A percentile compares a stretch with the other conserved stretches of the same genome.
These are phyloP conservation scores for Fusarium verticillioides DNA, from an alignment of 2,329 filamentous ascomycete species.

Conservation along the genomic window DNA sequence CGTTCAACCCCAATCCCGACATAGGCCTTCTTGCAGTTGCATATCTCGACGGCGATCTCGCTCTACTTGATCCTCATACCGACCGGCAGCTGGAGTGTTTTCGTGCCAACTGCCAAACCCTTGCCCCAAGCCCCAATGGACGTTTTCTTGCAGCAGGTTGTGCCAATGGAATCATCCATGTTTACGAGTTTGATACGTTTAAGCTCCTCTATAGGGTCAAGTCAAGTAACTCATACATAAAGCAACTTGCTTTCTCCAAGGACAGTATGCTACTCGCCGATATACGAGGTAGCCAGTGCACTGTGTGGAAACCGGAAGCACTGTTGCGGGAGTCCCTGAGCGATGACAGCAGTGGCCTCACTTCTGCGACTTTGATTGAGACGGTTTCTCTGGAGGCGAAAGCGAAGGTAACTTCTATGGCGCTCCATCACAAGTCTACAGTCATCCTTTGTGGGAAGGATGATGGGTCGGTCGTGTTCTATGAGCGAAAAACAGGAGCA, in stretches of 20 bases:
- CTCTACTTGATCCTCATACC: slow-evolving; percentile 46
- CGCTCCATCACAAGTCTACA: slow-evolving; percentile 37
- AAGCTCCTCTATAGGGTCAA: slow-evolving; percentile 30
- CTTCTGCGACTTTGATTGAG: slow-evolving; percentile 39
- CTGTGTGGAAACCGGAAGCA: slow-evolving; percentile 51
- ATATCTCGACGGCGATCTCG: slow-evolving; percentile 49
- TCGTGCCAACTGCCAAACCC: slow-evolving; percentile 45
- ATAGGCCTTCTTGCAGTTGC: slow-evolving; percentile 45
- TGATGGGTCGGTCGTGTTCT: slow-evolving; percentile 50
- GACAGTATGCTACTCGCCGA: slow-evolving; percentile 51
- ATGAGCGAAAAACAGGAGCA: slow-evolving; percentile 34
- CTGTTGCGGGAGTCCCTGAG: slow-evolving; percentile 41
- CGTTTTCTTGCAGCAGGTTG: slow-evolving; percentile 45
- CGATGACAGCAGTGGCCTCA: slow-evolving; percentile 43
- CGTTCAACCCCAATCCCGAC: slow-evolving; percentile 50
- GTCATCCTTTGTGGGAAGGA: slow-evolving; percentile 51
- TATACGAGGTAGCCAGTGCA: slow-evolving; percentile 50
- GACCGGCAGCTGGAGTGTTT: slow-evolving; percentile 40
- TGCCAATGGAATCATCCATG: slow-evolving; percentile 41
- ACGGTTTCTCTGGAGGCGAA: slow-evolving; percentile 38
- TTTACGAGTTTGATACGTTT: slow-evolving; percentile 47
- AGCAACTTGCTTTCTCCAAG: slow-evolving; percentile 46
- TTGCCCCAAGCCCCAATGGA: slow-evolving; percentile 47
- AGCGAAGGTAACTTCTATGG: slow-evolving; percentile 47
- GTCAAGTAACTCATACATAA: slow-evolving; percentile 41